A percentile compares a stretch with the other conserved stretches of the same genome.
phyloP scores from a whole-genome alignment of 2,329 filamentous ascomycete species.

The Neoascochyta sp. region DNA sequence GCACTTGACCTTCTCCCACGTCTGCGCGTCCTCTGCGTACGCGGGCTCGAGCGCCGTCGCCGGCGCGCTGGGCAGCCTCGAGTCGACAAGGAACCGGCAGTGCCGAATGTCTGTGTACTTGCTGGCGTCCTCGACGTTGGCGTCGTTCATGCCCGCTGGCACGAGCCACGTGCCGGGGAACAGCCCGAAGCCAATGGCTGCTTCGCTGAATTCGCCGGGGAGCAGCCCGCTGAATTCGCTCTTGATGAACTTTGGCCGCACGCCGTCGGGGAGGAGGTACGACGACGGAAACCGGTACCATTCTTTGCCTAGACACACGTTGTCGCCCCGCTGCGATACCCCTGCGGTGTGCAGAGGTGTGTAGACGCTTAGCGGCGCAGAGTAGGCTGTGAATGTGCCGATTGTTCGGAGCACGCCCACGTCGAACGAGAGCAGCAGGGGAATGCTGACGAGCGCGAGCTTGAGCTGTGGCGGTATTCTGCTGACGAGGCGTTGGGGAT shows the following conservation, averaged over 20 bases:
- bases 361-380: slow-evolving; percentile 72
- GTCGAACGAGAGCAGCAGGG: slow-evolving; percentile 62
- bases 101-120: slow-evolving; percentile 77
- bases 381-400: slow-evolving; percentile 77
- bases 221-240: slow-evolving; percentile 86
- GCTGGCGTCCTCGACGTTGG: slow-evolving; percentile 76
- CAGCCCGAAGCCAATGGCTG: slow-evolving; percentile 61
- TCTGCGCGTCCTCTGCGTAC: slow-evolving; percentile 67
- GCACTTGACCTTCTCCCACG: slow-evolving; percentile 76
- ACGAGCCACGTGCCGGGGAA: slow-evolving; percentile 82
- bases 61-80: slow-evolving; percentile 62
- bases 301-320: slow-evolving; percentile 88
- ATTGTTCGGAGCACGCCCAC: slow-evolving; percentile 68
- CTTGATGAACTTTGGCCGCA: slow-evolving; percentile 83
- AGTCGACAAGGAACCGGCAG: slow-evolving; percentile 86
- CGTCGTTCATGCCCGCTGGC: slow-evolving; percentile 84
- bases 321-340: slow-evolving; percentile 59
- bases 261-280: slow-evolving; percentile 79
- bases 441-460: slow-evolving; percentile 56
- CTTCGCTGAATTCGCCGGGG: slow-evolving; percentile 84
- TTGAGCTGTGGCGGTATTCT: slow-evolving; percentile 75
- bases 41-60: slow-evolving; percentile 71
- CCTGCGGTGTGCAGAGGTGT: slow-evolving; percentile 58
- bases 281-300: slow-evolving; percentile 98
- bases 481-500: slow-evolving; percentile 63